phyloP scores from a whole-genome alignment of 2,329 filamentous ascomycete species.

The Aphanoascus verrucosus region DNA sequence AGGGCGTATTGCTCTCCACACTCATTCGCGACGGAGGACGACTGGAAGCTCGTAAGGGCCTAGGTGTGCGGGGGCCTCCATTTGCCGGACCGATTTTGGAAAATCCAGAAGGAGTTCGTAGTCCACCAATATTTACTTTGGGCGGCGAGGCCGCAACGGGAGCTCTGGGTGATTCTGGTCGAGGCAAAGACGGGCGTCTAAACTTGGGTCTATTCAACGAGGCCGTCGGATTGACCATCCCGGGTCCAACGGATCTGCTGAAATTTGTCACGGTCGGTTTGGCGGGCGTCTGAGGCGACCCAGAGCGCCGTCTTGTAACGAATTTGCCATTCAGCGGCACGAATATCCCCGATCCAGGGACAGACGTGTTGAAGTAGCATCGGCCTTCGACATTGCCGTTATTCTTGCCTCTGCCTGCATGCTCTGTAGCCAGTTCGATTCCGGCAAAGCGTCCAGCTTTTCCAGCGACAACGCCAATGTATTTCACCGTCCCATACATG shows the following conservation, averaged over 20 bases:
- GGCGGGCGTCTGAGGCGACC: constrained; percentile 59
- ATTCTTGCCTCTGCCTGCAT: constrained; percentile 79
- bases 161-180: constrained; percentile 71
- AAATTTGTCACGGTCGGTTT: constrained; percentile 62
- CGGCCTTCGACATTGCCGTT: constrained; percentile 85
- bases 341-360: constrained; percentile 83
- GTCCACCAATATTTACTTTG: constrained; percentile 44
- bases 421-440: constrained; percentile 75
- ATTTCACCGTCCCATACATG: constrained; percentile 84
- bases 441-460: constrained; percentile 89
- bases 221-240: constrained; percentile 53
- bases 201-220: constrained; percentile 58
- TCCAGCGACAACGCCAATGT: constrained; percentile 73
- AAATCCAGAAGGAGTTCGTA: constrained; percentile 46
- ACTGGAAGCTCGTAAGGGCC: constrained; percentile 27
- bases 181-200: constrained; percentile 63
- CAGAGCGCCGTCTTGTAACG: constrained; percentile 51
- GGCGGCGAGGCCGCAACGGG: constrained; percentile 39
- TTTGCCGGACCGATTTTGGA: constrained; percentile 22
- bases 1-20: constrained; percentile 28
- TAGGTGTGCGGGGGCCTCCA: constrained; percentile 36
- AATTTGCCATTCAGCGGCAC: constrained; percentile 65
- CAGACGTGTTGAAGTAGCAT: constrained; percentile 68
- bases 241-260: constrained; percentile 75
- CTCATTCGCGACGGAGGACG: constrained; percentile 33